Evolutionary conservation across 805 yeast species (phyloP).

Genomic region (Cyberlindnera veronae): DNA sequence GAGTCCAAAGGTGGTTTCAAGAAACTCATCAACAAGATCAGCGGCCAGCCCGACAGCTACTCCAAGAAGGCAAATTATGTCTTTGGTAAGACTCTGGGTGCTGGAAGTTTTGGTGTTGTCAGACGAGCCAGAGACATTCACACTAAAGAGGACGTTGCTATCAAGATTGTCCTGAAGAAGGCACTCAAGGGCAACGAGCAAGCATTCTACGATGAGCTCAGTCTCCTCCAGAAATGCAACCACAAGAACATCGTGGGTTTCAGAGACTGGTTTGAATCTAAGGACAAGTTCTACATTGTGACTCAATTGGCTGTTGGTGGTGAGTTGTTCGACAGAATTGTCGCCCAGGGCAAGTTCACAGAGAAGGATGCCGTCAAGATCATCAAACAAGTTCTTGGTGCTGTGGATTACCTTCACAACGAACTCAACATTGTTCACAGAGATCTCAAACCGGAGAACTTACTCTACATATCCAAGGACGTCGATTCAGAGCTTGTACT

Average conservation of each 20-base stretch:
- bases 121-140: slow-evolving; percentile 58
- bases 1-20: no score
- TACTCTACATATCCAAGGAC: slow-evolving; percentile 60
- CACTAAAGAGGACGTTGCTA: slow-evolving; percentile 73
- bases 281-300: slow-evolving; percentile 87
- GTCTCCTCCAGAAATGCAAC: slow-evolving; percentile 58
- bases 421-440: slow-evolving; percentile 78
- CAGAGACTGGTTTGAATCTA: slow-evolving; percentile 90
- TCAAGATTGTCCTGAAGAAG: slow-evolving; percentile 84
- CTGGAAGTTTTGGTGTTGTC: slow-evolving; percentile 94
- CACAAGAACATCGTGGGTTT: slow-evolving; percentile 90
- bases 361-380: slow-evolving; percentile 83
- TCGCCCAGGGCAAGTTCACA: slow-evolving; percentile 77
- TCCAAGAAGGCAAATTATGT: slow-evolving; percentile 64
- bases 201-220: slow-evolving; percentile 75
- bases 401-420: slow-evolving; percentile 73
- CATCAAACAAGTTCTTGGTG: slow-evolving; percentile 69
- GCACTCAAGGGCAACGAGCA: slow-evolving; percentile 77
- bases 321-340: slow-evolving; percentile 85
- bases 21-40: slow-evolving; percentile 47
- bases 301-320: slow-evolving; percentile 97
- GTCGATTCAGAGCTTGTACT: slow-evolving; percentile 71
- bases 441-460: slow-evolving; percentile 92
- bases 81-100: slow-evolving; percentile 84
- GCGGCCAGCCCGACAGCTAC: slow-evolving; percentile 73